phyloP scores from a whole-genome alignment of 306 rosid species.

The Fragaria iinumae region DNA sequence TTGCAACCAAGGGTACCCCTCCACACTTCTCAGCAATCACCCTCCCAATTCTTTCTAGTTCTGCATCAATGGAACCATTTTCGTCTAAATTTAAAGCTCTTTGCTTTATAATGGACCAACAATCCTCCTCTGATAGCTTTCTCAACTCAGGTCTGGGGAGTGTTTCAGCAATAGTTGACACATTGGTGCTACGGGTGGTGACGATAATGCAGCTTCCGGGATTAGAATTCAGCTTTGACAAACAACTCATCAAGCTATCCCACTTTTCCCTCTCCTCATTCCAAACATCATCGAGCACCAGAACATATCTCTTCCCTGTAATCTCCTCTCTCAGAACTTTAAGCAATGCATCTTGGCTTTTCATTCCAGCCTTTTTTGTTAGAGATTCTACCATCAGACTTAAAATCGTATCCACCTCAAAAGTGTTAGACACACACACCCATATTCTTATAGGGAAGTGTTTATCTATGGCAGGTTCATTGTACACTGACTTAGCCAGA shows the following conservation, averaged over 20 bases:
- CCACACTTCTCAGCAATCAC: no score
- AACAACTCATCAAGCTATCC: neutral
- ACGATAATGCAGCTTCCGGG: constrained; percentile 8
- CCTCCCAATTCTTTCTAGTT: no score
- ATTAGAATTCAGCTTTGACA: neutral
- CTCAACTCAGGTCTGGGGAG: neutral
- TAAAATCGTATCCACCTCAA: constrained; percentile 1
- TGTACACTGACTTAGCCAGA: neutral
- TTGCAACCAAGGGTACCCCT: no score
- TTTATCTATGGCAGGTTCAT: neutral
- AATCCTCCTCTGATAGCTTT: neutral
- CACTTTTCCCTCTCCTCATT: neutral
- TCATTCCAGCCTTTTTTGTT: neutral
- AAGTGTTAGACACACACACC: constrained; percentile 23
- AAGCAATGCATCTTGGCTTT: neutral
- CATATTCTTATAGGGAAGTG: constrained; percentile 7
- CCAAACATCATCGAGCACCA: constrained; percentile 5
- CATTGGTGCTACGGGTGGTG: constrained; percentile 10
- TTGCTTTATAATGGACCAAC: neutral
- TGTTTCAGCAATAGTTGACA: neutral
- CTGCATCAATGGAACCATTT: no score
- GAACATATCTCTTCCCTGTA: constrained; percentile 15
- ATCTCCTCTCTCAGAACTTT: neutral
- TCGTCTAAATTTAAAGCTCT: no score
- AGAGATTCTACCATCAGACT: neutral